phyloP scores from a whole-genome alignment of 1,139 yeast species.

The Yamadazyma songkhlaensis region DNA sequence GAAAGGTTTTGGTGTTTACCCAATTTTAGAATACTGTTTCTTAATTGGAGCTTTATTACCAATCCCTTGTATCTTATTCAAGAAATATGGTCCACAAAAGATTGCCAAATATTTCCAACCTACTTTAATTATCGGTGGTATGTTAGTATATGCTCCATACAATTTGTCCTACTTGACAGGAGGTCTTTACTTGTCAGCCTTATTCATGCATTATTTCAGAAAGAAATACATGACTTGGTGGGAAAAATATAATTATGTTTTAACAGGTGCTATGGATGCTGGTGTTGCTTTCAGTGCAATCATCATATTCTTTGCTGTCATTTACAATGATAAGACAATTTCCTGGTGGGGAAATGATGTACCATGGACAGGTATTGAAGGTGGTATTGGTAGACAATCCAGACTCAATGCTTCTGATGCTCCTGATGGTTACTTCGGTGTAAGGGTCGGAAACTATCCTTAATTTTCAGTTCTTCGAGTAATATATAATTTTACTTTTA shows the following conservation, averaged over 20 bases:
- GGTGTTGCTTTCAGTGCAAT: constrained; percentile 59
- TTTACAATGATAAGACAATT: constrained; percentile 36
- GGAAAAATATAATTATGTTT: constrained; percentile 64
- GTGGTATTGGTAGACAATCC: constrained; percentile 25
- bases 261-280: constrained; percentile 55
- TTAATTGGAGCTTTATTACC: constrained; percentile 52
- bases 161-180: constrained; percentile 52
- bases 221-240: constrained; percentile 52
- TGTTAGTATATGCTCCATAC: constrained; percentile 50
- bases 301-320: constrained; percentile 56
- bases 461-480: background rate
- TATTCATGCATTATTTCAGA: constrained; percentile 52
- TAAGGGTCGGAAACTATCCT: constrained; percentile 4
- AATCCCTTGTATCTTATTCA: constrained; percentile 38
- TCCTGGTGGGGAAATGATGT: constrained; percentile 62
- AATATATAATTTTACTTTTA: background rate
- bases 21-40: constrained; percentile 49
- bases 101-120: constrained; percentile 41
- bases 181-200: constrained; percentile 43
- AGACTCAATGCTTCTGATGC: constrained; percentile 32
- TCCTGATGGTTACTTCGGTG: constrained; percentile 40
- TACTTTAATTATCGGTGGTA: constrained; percentile 41
- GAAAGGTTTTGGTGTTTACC: constrained; percentile 48
- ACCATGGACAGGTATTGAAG: constrained; percentile 45
- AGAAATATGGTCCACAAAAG: constrained; percentile 29